Evolutionary conservation across 2,329 filamentous ascomycete species (phyloP).

Genomic region (Thyridium curvatum): DNA sequence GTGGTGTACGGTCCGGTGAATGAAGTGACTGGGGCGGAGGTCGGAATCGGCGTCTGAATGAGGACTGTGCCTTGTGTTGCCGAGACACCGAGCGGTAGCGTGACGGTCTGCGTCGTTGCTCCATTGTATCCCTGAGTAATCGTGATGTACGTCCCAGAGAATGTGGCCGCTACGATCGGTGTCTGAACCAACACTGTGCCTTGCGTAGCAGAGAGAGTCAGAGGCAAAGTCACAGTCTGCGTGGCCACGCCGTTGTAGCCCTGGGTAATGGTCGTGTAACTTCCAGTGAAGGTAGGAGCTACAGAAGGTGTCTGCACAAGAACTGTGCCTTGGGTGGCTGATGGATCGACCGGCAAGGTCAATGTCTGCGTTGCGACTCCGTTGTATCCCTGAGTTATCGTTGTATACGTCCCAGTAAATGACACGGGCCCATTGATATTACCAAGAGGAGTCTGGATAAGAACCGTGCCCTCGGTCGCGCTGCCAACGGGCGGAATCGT

Average conservation of each 20-base stretch:
- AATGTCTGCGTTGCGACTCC: background rate
- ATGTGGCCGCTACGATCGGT: background rate
- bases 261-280: no score
- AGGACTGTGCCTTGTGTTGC: conserved; percentile 8
- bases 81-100: conserved; percentile 4
- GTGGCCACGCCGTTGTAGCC: background rate
- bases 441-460: background rate
- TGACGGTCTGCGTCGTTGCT: conserved; percentile 2
- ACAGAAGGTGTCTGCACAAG: background rate
- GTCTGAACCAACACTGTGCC: conserved; percentile 1
- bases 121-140: conserved; percentile 4
- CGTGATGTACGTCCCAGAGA: conserved; percentile 3
- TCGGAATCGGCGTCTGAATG: conserved; percentile 2
- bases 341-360: background rate
- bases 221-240: background rate
- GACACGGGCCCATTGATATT: background rate
- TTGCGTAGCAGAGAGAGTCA: background rate
- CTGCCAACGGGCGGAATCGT: background rate
- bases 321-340: background rate
- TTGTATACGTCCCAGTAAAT: background rate
- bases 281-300: background rate
- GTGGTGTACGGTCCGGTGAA: conserved; percentile 4
- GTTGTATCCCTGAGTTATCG: background rate
- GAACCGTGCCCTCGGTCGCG: background rate
- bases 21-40: no score